Evolutionary conservation across 23 red algal genomes (phyloP), one percentile per base, ranked within the genome.

Genomic region (Gracilaria vermiculophylla): DNA sequence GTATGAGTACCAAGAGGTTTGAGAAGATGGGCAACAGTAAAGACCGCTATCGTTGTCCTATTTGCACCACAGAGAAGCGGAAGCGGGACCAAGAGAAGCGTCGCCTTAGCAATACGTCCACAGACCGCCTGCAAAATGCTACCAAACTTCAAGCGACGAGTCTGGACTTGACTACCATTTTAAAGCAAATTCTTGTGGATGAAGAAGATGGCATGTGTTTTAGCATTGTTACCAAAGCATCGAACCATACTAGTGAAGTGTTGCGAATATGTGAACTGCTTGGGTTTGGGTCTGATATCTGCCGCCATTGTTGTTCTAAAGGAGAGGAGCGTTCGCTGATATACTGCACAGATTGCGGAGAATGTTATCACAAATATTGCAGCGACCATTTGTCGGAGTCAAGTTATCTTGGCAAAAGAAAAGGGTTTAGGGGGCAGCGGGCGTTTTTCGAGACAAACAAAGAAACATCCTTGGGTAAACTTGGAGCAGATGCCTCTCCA

Each of bases 341-440:
- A 54, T 89, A 65, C 67, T 89, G 85, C 50, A 53, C 69, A 34
- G 72, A 77, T 36, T 89, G 85, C 29, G 85, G 85, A 12, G 85
- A 89, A 33, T 45, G 67, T 48, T 76, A 66, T 50, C 85, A 89
- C 56, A n/a, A 31, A 20, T 78, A 77, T 66, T 89, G 85, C 45
- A 45, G 51, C 67, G 81, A 55, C 20, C 10, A 25, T 20, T 20
- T 61, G 28, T 61, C 55, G n/a, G 39, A 61, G 33, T 80, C 51
- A n/a, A 52, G 34, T 41, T 80, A 31, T 43, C 76, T 61, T 32
- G 51, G 51, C 4, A 56, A 80, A 58, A 41, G 32, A 29, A 61
- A 28, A 35, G 24, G 23, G 14, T 34, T 21, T 24, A 60, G 33
- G 51, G 25, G 17, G 1, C 2, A 35, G 20, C 28, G 43, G 2